Conservation (phyloP, 2,329 filamentous ascomycete species). For the Chalara sp. region DNA sequence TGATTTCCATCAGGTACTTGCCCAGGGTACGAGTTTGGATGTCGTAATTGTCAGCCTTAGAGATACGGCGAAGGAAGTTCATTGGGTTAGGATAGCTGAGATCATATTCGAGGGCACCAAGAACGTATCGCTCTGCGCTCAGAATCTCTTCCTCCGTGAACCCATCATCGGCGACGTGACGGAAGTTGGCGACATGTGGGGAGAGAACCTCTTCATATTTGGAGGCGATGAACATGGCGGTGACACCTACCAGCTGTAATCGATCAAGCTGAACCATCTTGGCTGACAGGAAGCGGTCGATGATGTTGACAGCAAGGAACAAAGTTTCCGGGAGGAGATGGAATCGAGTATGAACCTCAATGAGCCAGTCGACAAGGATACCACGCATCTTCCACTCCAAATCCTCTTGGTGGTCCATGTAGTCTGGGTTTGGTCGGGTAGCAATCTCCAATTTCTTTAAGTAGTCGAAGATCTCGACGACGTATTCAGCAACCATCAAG, state of each 20-base stretch:
- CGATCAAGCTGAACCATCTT: constrained; percentile 96
- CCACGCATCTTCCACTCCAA: constrained; percentile 98
- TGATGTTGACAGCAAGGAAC: constrained; percentile 95
- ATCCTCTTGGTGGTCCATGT: constrained; percentile 92
- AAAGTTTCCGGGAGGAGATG: constrained; percentile 91
- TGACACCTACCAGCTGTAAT: constrained; percentile 92
- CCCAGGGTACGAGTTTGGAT: constrained; percentile 94
- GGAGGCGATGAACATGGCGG: constrained; percentile 98
- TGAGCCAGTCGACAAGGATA: constrained; percentile 95
- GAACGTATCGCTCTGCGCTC: constrained; percentile 91
- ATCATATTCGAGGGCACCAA: constrained; percentile 88
- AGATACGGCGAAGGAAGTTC: constrained; percentile 98
- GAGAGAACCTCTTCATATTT: constrained; percentile 99
- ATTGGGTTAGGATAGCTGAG: constrained; percentile 98
- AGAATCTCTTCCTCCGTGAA: constrained; percentile 94
- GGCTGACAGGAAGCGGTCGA: constrained; percentile 91
- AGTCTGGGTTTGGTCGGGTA: constrained; percentile 82
- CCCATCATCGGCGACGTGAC: constrained; percentile 91
- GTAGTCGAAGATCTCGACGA: constrained; percentile 95
- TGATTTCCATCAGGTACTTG: constrained; percentile 98
- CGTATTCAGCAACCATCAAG: constrained; percentile 96
- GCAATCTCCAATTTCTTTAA: constrained; percentile 75
- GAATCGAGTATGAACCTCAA: constrained; percentile 97
- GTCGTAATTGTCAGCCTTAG: constrained; percentile 98
- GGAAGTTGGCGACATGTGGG: constrained; percentile 94